Evolutionary conservation across 2,329 filamentous ascomycete species (phyloP), one percentile per base, ranked within the genome.

Genomic region (Ascomycota sp.): DNA sequence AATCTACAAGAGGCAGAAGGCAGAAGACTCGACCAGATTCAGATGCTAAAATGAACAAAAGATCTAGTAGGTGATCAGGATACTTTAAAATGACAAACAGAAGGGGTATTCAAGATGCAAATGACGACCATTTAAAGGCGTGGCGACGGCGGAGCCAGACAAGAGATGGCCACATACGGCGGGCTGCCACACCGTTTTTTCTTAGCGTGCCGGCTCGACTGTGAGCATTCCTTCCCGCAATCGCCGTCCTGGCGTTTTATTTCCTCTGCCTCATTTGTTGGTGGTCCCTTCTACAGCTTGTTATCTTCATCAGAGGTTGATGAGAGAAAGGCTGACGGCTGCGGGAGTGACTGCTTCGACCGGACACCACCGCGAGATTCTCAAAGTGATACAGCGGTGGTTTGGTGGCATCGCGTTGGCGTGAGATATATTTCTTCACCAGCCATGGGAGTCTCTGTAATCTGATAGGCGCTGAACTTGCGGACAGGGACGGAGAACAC

Each of bases 401-500:
- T 29, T 45, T 43, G 30, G 38, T 39, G 8, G 47, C 53, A 21
- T 38, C 36, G 27, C 41, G 35, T 33, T 48, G 41, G 35, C 46
- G 48, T 21, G 52, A 35, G 28, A 55, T 25, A 35, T 45, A 52
- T 25, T 39, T 37, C 36, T 43, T 47, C 36, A 52, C 36, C 30
- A 41, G 44, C 40, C 44, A 52, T 8, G 50, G 48, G 4, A 54
- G 42, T 42, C 17, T 43, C 40, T 15, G 33, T 37, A 24, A 51
- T n/a, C 39, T 52, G 47, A 33, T 62, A 58, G 19, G 32, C 35
- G 30, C 50, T 47, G 29, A 61, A 61, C 35, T 50, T 56, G 39
- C 46, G 40, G 22, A 47, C 47, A n/a, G 57, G 56, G 1, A 63
- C 58, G 8, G 51, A 55, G 22, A 63, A 65, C 31, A 64, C 56